Percentiles rank a stretch among this genome's conserved stretches.
phyloP scores from a whole-genome alignment of 805 yeast species.

The Hanseniaspora pseudoguilliermondii region DNA sequence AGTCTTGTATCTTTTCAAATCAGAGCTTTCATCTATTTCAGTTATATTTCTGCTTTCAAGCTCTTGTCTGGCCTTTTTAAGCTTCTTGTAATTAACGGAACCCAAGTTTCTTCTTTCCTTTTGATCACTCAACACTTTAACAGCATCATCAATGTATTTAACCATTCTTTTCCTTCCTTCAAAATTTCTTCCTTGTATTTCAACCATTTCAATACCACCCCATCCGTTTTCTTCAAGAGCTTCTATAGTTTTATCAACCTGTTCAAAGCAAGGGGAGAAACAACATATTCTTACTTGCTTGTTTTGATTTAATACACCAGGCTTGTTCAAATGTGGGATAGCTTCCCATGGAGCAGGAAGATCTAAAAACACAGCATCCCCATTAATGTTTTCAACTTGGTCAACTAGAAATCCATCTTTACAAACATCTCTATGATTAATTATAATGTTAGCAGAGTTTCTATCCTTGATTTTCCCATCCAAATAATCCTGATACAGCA shows the following conservation, averaged over 20 bases:
- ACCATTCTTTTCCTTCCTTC: conserved; percentile 86
- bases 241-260: conserved; percentile 75
- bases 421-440: conserved; percentile 90
- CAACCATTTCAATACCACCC: conserved; percentile 83
- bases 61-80: conserved; percentile 21
- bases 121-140: conserved; percentile 68
- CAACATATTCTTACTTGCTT: conserved; percentile 69
- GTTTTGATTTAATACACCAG: conserved; percentile 39
- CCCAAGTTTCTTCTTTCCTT: conserved; percentile 58
- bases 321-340: conserved; percentile 49
- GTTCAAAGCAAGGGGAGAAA: conserved; percentile 96
- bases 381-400: conserved; percentile 28
- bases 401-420: conserved; percentile 60
- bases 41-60: conserved; percentile 18
- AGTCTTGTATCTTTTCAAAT: conserved; percentile 14
- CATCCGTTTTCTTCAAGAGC: conserved; percentile 67
- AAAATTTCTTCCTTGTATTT: conserved; percentile 70
- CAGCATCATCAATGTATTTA: conserved; percentile 64
- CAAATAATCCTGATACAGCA: conserved; percentile 24
- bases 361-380: conserved; percentile 73
- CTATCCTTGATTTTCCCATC: conserved; percentile 11
- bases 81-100: conserved; percentile 40
- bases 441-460: conserved; percentile 36
- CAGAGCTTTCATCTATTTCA: conserved; percentile 17
- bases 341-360: conserved; percentile 97